Evolutionary conservation across 1,284 basidiomycete genomes (phyloP).

Genomic region (Termitomyces sp.): DNA sequence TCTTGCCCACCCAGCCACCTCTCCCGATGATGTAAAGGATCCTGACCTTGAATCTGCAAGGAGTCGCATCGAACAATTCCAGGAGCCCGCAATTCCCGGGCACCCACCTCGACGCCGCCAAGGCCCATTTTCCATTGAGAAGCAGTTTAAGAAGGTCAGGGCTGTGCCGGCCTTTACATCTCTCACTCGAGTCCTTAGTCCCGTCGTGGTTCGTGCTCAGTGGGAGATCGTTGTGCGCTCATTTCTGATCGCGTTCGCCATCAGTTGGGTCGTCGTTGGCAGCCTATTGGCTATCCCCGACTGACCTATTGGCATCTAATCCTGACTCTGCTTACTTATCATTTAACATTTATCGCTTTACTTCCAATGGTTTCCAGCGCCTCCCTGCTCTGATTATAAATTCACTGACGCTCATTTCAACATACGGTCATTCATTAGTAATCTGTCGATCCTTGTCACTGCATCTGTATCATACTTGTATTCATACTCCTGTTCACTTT

Average conservation of each 20-base stretch:
- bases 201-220: constrained; percentile 67
- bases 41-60: not conserved
- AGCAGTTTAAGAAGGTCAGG: constrained; percentile 43
- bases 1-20: not conserved
- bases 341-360: not conserved
- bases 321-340: not conserved
- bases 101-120: constrained; percentile 1
- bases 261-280: constrained; percentile 33
- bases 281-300: constrained; percentile 23
- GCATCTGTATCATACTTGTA: not conserved
- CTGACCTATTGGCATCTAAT: not conserved
- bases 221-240: constrained; percentile 64
- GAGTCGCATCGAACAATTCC: not conserved
- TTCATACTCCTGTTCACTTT: not conserved
- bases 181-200: constrained; percentile 61
- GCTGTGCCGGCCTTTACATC: constrained; percentile 69
- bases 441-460: not conserved
- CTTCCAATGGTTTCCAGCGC: not conserved
- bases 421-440: constrained; percentile 3
- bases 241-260: constrained; percentile 27
- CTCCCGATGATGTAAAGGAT: not conserved
- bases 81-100: not conserved
- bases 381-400: not conserved
- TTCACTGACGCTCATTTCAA: not conserved
- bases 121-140: constrained; percentile 23